These are phyloP conservation scores for Ophiostoma fasciatum DNA, from an alignment of 2,329 filamentous ascomycete genomes.

Conservation along the genomic window DNA sequence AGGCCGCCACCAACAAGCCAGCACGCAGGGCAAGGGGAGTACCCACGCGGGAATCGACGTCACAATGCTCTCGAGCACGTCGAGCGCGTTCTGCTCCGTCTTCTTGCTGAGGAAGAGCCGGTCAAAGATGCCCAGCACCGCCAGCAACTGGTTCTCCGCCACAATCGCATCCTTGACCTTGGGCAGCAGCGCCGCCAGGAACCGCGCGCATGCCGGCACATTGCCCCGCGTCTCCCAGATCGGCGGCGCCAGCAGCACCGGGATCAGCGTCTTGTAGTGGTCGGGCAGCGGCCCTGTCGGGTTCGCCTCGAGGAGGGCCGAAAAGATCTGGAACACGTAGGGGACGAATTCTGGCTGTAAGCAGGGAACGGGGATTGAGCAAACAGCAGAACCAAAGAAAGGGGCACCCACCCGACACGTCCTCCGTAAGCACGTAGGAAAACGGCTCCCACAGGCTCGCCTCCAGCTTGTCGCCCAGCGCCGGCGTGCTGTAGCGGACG, in stretches of 20 bases:
- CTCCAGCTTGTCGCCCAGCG: conserved; percentile 60
- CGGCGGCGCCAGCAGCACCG: conserved; percentile 61
- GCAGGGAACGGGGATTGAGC: no score
- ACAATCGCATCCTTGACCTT: conserved; percentile 60
- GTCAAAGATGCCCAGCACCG: conserved; percentile 91
- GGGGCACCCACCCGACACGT: conserved; percentile 58
- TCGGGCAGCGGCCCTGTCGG: conserved; percentile 62
- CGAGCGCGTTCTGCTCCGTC: conserved; percentile 76
- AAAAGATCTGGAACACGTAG: conserved; percentile 91
- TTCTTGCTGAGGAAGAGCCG: conserved; percentile 69
- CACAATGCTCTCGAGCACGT: conserved; percentile 72
- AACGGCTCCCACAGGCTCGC: conserved; percentile 72
- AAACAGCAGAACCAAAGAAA: neutral
- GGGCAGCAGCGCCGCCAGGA: conserved; percentile 72
- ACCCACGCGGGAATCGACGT: conserved; percentile 57
- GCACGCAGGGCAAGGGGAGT: neutral
- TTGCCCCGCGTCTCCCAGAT: conserved; percentile 91
- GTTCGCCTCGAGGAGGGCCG: conserved; percentile 77
- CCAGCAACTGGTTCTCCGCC: conserved; percentile 66
- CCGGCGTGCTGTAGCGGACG: conserved; percentile 53
- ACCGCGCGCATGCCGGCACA: conserved; percentile 74
- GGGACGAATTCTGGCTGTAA: conserved; percentile 92
- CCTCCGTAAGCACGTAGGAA: conserved; percentile 61
- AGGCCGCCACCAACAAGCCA: neutral
- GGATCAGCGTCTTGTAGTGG: conserved; percentile 67